A percentile compares a stretch with the other conserved stretches of the same genome.
Evolutionary conservation across 768 basidiomycete species (phyloP).

Genomic region (Pleurotus citrinopileatus): DNA sequence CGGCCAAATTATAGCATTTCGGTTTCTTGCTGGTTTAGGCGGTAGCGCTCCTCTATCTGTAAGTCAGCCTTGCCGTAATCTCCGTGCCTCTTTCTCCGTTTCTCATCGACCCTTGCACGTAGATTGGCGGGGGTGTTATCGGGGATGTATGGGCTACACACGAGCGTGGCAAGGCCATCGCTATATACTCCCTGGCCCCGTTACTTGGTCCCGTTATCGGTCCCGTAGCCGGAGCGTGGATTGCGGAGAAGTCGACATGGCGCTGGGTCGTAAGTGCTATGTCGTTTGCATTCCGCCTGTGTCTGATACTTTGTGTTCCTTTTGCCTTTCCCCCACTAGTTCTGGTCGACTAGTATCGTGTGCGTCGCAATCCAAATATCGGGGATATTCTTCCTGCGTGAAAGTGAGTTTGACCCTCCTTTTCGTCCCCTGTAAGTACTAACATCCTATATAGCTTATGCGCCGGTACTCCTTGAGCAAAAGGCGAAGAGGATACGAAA

Average conservation of each 20-base stretch:
- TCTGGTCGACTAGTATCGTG: conserved; percentile 64
- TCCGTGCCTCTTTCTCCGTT: conserved; percentile 22
- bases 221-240: conserved; percentile 62
- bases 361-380: conserved; percentile 51
- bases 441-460: conserved; percentile 34
- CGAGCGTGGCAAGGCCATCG: conserved; percentile 60
- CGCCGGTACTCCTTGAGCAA: conserved; percentile 41
- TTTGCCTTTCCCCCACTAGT: too few relatives aligned
- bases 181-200: conserved; percentile 63
- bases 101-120: not conserved
- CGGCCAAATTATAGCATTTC: conserved; percentile 60
- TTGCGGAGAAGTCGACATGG: conserved; percentile 63
- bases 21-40: conserved; percentile 67
- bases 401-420: conserved; percentile 43
- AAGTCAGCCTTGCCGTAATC: conserved; percentile 40
- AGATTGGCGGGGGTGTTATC: conserved; percentile 64
- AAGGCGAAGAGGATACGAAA: conserved; percentile 49
- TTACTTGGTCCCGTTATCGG: conserved; percentile 64
- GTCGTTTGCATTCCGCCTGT: not conserved
- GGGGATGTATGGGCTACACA: conserved; percentile 60
- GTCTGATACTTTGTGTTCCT: too few relatives aligned
- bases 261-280: conserved; percentile 59
- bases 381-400: conserved; percentile 56
- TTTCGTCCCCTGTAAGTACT: conserved; percentile 19
- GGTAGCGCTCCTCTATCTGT: conserved; percentile 69